Evolutionary conservation across 1,139 yeast genomes (phyloP).

Genomic region (Suhomyces kunorum): DNA sequence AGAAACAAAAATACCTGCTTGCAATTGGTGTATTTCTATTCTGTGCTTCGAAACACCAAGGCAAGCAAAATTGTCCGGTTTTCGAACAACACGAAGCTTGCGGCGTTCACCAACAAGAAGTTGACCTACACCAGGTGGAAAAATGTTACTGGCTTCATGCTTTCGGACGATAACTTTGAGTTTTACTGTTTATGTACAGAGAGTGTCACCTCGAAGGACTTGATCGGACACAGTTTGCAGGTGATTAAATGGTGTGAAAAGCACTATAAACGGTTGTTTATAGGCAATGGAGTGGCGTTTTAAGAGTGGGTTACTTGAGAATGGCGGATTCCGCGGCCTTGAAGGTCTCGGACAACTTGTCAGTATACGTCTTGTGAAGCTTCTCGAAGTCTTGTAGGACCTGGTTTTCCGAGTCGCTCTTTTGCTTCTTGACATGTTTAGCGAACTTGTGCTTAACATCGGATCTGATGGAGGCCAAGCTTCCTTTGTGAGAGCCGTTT

Average conservation of each 20-base stretch:
- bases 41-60: constrained; percentile 31
- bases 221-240: constrained; percentile 35
- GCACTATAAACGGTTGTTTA: constrained; percentile 37
- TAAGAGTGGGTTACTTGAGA: constrained; percentile 11
- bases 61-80: constrained; percentile 25
- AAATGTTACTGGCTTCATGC: constrained; percentile 40
- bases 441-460: constrained; percentile 61
- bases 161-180: constrained; percentile 37
- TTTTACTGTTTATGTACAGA: constrained; percentile 42
- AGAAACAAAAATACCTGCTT: constrained; percentile 19
- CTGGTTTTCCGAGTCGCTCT: constrained; percentile 56
- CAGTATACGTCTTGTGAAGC: constrained; percentile 62
- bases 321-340: constrained; percentile 43
- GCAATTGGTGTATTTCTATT: constrained; percentile 36
- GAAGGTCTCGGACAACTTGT: constrained; percentile 56
- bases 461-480: constrained; percentile 60
- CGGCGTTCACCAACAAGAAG: constrained; percentile 25
- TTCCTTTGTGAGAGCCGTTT: constrained; percentile 47
- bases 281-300: constrained; percentile 29
- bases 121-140: constrained; percentile 38
- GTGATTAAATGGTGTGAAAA: constrained; percentile 46
- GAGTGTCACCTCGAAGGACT: constrained; percentile 28
- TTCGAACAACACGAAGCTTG: neutral
- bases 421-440: constrained; percentile 44
- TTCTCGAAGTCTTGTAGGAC: constrained; percentile 62